These are phyloP conservation scores for Haematococcus sp. DNA, from an alignment of 139 green algal genomes.

Conservation along the genomic window DNA sequence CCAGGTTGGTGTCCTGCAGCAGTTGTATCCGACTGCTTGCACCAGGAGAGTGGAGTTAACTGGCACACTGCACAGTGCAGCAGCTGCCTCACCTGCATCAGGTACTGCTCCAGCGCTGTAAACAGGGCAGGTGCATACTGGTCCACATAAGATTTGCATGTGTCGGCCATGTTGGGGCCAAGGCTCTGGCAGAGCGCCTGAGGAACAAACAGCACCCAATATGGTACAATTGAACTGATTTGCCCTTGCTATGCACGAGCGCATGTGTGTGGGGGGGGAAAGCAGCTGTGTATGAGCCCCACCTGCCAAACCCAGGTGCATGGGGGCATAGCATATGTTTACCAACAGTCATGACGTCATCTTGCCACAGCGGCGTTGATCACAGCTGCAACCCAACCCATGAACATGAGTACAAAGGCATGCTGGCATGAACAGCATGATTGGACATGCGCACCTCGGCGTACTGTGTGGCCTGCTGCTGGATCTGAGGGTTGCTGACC, in stretches of 20 bases:
- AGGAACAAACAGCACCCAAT: background rate
- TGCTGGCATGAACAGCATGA: background rate
- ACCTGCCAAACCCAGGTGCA: background rate
- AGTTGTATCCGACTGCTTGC: too few relatives aligned
- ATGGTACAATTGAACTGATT: too few relatives aligned
- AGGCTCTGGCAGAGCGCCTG: conserved; percentile 21
- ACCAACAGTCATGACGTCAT: too few relatives aligned
- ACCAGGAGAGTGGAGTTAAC: too few relatives aligned
- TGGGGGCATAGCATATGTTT: too few relatives aligned
- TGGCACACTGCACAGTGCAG: too few relatives aligned
- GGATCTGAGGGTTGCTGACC: background rate
- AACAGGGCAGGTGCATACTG: conserved; percentile 9
- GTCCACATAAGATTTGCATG: conserved; percentile 14
- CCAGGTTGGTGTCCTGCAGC: too few relatives aligned
- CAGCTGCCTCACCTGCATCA: background rate
- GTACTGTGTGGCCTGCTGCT: background rate
- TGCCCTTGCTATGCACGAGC: background rate
- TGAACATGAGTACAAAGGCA: background rate
- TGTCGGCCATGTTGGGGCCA: background rate
- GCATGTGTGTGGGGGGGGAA: background rate
- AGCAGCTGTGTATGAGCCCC: background rate
- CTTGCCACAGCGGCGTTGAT: too few relatives aligned
- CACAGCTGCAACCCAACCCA: background rate
- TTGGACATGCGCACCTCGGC: background rate
- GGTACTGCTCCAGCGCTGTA: background rate